Evolutionary conservation across 148 eudicot genomes (phyloP).

Genomic region (Pouteria glomerata): DNA sequence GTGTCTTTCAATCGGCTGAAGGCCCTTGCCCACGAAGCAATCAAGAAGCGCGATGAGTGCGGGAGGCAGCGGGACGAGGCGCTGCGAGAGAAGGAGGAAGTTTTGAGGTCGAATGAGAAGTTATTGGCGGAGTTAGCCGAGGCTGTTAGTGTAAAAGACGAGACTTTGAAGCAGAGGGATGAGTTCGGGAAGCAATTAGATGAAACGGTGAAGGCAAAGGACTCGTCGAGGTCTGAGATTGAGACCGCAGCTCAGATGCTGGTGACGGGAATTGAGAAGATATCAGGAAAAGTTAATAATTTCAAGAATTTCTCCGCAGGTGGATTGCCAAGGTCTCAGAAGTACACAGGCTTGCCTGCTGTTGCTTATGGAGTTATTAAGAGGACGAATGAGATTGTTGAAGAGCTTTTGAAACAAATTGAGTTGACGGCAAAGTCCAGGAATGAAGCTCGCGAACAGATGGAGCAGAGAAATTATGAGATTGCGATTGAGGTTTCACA

Average conservation of each 20-base stretch:
- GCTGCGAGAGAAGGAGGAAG: conserved; percentile 46
- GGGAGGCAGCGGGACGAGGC: conserved; percentile 50
- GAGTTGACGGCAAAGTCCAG: conserved; percentile 53
- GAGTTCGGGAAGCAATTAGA: conserved; percentile 47
- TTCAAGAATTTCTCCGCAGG: conserved; percentile 57
- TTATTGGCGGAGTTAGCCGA: conserved; percentile 41
- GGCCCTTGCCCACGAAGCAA: conserved; percentile 70
- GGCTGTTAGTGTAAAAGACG: conserved; percentile 31
- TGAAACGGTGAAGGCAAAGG: conserved; percentile 55
- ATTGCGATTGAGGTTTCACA: conserved; percentile 95
- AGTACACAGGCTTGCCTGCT: conserved; percentile 83
- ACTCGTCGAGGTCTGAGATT: conserved; percentile 57
- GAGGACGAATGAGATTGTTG: conserved; percentile 89
- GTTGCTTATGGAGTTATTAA: conserved; percentile 90
- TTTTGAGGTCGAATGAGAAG: conserved; percentile 40
- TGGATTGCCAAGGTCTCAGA: conserved; percentile 82
- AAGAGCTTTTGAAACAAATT: conserved; percentile 70
- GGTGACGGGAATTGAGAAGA: conserved; percentile 81
- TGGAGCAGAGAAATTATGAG: conserved; percentile 90
- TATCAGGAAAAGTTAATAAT: conserved; percentile 66
- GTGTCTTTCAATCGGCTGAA: conserved; percentile 65
- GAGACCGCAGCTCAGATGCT: conserved; percentile 79
- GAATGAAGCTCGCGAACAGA: conserved; percentile 66
- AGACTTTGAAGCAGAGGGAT: conserved; percentile 38
- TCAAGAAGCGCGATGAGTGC: conserved; percentile 82